Conservation (phyloP, 768 basidiomycete species). For the Boletus edulis region DNA sequence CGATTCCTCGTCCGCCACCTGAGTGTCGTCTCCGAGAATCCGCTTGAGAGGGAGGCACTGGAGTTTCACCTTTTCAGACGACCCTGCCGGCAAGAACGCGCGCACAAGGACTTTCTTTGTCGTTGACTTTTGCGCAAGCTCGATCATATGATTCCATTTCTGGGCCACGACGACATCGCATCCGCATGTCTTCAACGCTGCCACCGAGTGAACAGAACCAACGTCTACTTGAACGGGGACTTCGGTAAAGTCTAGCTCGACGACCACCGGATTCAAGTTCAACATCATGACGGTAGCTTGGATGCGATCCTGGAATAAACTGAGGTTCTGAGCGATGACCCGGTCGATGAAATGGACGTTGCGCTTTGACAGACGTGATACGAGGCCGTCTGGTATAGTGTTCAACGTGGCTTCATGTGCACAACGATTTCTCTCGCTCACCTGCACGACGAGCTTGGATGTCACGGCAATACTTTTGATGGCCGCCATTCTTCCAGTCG, state of each 20-base stretch:
- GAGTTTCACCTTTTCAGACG: constrained; percentile 23
- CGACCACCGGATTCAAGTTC: constrained; percentile 15
- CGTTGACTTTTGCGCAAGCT: constrained; percentile 24
- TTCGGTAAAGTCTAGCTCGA: constrained; percentile 27
- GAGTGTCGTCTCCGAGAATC: constrained; percentile 9
- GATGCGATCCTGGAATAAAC: constrained; percentile 15
- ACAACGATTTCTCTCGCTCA: constrained; percentile 3
- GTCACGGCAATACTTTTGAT: constrained; percentile 24
- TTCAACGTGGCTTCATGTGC: neutral
- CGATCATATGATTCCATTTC: constrained; percentile 29
- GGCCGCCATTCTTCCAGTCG: constrained; percentile 29
- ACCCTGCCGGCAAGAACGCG: constrained; percentile 27
- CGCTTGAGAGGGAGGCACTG: constrained; percentile 24
- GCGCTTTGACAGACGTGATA: constrained; percentile 18
- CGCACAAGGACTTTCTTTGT: constrained; percentile 25
- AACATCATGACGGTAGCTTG: constrained; percentile 3
- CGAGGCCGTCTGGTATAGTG: constrained; percentile 16
- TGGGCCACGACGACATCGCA: constrained; percentile 20
- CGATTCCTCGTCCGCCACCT: constrained; percentile 13
- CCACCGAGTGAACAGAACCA: constrained; percentile 10
- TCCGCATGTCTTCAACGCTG: constrained; percentile 16
- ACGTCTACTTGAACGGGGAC: constrained; percentile 16
- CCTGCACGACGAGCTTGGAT: constrained; percentile 27
- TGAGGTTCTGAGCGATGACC: constrained; percentile 21
- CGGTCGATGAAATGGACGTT: constrained; percentile 26